Conservation (phyloP, 441 rosid genomes). For the Corymbia calophylla region DNA sequence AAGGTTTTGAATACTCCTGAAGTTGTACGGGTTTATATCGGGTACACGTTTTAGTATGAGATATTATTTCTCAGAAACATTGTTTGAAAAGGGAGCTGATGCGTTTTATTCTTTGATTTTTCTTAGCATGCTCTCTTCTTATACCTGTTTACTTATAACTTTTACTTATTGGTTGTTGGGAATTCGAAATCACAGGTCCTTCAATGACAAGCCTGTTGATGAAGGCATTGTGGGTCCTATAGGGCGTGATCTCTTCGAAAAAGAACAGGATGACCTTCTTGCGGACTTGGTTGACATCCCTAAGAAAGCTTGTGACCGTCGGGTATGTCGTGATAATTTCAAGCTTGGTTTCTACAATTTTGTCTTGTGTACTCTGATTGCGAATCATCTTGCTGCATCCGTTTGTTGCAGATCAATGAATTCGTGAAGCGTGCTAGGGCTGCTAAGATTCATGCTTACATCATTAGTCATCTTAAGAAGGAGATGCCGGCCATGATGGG, state of each 20-base stretch:
- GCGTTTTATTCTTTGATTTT: not conserved
- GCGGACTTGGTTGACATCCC: constrained; percentile 50
- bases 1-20: constrained; percentile 69
- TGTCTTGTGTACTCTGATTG: not conserved
- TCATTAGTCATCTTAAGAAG: constrained; percentile 63
- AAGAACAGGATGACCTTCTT: constrained; percentile 54
- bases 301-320: constrained; percentile 58
- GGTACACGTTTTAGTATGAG: constrained; percentile 19
- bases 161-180: not conserved
- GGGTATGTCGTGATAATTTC: constrained; percentile 15
- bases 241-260: constrained; percentile 52
- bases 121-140: not conserved
- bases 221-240: constrained; percentile 34
- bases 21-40: constrained; percentile 55
- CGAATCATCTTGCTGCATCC: not conserved
- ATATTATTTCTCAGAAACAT: not conserved
- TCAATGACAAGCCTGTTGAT: constrained; percentile 49
- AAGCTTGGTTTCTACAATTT: not conserved
- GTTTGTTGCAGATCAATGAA: constrained; percentile 40
- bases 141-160: not conserved
- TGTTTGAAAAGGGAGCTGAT: not conserved
- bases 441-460: constrained; percentile 62
- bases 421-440: constrained; percentile 68
- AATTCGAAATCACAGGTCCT: constrained; percentile 32
- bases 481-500: constrained; percentile 74